Percentiles rank a stretch among this genome's conserved stretches.
phyloP scores from a whole-genome alignment of 2,329 filamentous ascomycete species.

The Monosporascus sp. region DNA sequence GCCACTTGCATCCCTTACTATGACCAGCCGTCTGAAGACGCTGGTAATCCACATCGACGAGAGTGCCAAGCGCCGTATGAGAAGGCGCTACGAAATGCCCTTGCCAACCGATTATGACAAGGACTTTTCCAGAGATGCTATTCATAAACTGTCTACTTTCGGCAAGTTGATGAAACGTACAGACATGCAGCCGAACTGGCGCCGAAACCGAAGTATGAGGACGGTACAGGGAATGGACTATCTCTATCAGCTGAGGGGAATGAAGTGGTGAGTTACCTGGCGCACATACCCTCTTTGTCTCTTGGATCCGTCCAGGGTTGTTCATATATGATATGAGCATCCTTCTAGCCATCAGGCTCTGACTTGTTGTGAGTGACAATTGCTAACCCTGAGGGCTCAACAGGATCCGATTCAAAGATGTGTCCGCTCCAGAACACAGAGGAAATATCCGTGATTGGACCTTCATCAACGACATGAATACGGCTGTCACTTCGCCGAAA shows the following conservation, averaged over 20 bases:
- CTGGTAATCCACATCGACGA: slow-evolving; percentile 37
- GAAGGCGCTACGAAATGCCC: slow-evolving; percentile 32
- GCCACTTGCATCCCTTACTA: slow-evolving; percentile 28
- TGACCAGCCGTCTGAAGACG: slow-evolving; percentile 34
- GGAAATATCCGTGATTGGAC: slow-evolving; percentile 25
- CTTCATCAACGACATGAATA: slow-evolving; percentile 27
- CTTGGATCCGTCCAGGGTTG: too few species aligned
- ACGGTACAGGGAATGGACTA: slow-evolving; percentile 40
- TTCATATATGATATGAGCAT: too few species aligned
- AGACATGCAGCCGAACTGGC: slow-evolving; percentile 32
- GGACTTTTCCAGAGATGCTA: slow-evolving; percentile 12
- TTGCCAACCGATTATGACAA: not conserved
- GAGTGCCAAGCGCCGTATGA: slow-evolving; percentile 19
- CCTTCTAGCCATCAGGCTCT: too few species aligned
- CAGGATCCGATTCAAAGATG: slow-evolving; percentile 36
- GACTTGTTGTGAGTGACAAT: too few species aligned
- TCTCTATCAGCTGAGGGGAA: slow-evolving; percentile 36
- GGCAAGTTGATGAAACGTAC: slow-evolving; percentile 21
- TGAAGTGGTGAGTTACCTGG: slow-evolving; percentile 16
- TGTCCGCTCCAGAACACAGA: slow-evolving; percentile 12
- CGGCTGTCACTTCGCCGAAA: slow-evolving; percentile 18
- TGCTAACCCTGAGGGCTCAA: too few species aligned
- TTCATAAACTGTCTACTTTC: slow-evolving; percentile 13
- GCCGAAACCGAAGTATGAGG: slow-evolving; percentile 31
- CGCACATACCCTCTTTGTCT: too few species aligned